Percentiles rank a stretch among this genome's conserved stretches.
Conservation (phyloP, 1,284 basidiomycete species). For the Amylostereum areolatum region DNA sequence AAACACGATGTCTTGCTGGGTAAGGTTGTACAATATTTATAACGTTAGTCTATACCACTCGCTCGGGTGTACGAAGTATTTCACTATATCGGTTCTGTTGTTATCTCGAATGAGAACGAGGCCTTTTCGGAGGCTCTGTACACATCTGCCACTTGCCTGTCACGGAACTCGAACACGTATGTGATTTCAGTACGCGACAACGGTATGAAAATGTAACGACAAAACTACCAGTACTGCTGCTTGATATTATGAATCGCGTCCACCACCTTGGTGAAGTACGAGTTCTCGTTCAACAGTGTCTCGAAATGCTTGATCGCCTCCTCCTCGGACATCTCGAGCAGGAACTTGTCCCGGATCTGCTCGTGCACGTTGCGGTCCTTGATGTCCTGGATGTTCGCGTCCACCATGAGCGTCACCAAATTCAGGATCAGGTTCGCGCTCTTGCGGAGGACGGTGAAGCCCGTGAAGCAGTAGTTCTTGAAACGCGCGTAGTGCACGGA, state of each 20-base stretch:
- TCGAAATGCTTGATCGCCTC: slow-evolving; percentile 98
- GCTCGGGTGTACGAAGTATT: no score
- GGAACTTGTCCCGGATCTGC: slow-evolving; percentile 95
- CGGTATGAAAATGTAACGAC: no score
- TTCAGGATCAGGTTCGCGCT: slow-evolving; percentile 98
- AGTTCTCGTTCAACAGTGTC: slow-evolving; percentile 88
- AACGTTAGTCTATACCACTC: no score
- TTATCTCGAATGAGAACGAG: no score
- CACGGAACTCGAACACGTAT: no score
- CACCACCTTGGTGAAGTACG: slow-evolving; percentile 89
- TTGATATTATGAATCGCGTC: slow-evolving; percentile 88
- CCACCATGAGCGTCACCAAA: slow-evolving; percentile 94
- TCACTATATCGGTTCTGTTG: no score
- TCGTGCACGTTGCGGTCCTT: slow-evolving; percentile 82
- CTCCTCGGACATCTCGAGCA: slow-evolving; percentile 89
- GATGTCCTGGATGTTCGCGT: slow-evolving; percentile 97
- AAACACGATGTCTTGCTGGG: no score
- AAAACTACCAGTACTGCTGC: slow-evolving; percentile 66
- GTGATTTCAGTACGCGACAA: no score
- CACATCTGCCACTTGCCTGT: no score
- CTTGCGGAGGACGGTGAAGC: slow-evolving; percentile 93
- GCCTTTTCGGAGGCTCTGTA: no score
- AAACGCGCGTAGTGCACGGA: slow-evolving; percentile 92
- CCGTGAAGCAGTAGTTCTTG: slow-evolving; percentile 94
- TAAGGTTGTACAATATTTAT: no score